Evolutionary conservation across 176 grass and related monocot genomes (phyloP).

Genomic region (Urochloa ruziziensis): DNA sequence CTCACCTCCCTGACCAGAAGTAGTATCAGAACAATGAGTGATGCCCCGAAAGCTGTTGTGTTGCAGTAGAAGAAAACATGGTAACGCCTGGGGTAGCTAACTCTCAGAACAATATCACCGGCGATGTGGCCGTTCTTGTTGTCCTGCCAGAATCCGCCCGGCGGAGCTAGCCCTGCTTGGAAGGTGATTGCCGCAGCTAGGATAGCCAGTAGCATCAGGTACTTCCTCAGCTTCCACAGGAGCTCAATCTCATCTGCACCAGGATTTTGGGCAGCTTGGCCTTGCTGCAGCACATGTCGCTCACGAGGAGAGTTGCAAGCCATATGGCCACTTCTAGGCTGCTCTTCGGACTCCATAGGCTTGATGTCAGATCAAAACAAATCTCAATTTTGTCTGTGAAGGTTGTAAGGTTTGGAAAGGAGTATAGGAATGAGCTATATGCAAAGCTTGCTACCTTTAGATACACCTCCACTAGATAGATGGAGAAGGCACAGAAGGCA

Average conservation of each 20-base stretch:
- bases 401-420: background rate
- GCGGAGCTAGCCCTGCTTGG: constrained; percentile 40
- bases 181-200: constrained; percentile 52
- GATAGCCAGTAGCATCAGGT: constrained; percentile 51
- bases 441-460: background rate
- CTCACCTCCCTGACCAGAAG: constrained; percentile 27
- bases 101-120: constrained; percentile 27
- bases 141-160: constrained; percentile 62
- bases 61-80: constrained; percentile 50
- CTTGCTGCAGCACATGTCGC: background rate
- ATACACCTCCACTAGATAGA: constrained; percentile 14
- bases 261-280: background rate
- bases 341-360: constrained; percentile 14
- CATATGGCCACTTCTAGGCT: background rate
- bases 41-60: constrained; percentile 38
- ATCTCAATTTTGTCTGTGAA: background rate
- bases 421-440: background rate
- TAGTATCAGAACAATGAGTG: constrained; percentile 38
- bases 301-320: background rate
- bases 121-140: background rate
- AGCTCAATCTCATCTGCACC: constrained; percentile 14
- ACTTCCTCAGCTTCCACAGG: constrained; percentile 50
- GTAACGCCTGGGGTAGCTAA: constrained; percentile 34
- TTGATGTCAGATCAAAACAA: background rate
- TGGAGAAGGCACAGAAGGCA: background rate